These are phyloP conservation scores for Warburgia ugandensis DNA, from an alignment of 164 flowering plant genomes.

Conservation along the genomic window DNA sequence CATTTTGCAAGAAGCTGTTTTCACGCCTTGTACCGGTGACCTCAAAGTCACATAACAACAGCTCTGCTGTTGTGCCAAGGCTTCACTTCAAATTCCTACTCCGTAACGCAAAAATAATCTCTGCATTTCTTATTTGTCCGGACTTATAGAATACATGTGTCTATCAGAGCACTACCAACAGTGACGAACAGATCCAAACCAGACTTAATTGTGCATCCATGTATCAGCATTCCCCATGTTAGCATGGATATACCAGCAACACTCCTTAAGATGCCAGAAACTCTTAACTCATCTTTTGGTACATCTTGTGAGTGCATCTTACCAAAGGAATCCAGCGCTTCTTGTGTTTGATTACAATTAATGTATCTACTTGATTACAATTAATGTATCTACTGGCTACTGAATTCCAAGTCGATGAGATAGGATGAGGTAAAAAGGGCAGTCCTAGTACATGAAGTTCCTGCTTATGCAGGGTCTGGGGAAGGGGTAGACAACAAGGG, in stretches of 20 bases:
- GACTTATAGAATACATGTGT: constrained; percentile 78
- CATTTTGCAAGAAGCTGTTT: too few species aligned
- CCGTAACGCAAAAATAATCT: constrained; percentile 34
- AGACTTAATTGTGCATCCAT: constrained; percentile 36
- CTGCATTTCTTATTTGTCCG: constrained; percentile 41
- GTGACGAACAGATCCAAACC: constrained; percentile 35
- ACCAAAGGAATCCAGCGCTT: constrained; percentile 42
- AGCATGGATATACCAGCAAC: constrained; percentile 36
- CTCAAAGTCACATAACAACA: too few species aligned
- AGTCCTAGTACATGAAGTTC: too few species aligned
- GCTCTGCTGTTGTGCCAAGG: too few species aligned
- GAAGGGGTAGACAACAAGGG: too few species aligned
- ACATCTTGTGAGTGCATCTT: constrained; percentile 40
- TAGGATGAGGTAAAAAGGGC: constrained; percentile 46
- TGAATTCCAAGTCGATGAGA: constrained; percentile 75
- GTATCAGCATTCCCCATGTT: constrained; percentile 44
- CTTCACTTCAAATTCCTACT: constrained; percentile 44
- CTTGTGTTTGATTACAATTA: constrained; percentile 25
- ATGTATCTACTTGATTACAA: constrained; percentile 33
- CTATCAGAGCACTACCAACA: constrained; percentile 58
- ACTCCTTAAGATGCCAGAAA: constrained; percentile 51
- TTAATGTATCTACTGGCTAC: constrained; percentile 51
- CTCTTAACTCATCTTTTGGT: constrained; percentile 52
- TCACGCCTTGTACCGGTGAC: too few species aligned
- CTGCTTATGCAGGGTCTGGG: too few species aligned